Evolutionary conservation across 2,329 filamentous ascomycete species (phyloP), one percentile per base, ranked within the genome.

Genomic region (Bipolaris bicolor): DNA sequence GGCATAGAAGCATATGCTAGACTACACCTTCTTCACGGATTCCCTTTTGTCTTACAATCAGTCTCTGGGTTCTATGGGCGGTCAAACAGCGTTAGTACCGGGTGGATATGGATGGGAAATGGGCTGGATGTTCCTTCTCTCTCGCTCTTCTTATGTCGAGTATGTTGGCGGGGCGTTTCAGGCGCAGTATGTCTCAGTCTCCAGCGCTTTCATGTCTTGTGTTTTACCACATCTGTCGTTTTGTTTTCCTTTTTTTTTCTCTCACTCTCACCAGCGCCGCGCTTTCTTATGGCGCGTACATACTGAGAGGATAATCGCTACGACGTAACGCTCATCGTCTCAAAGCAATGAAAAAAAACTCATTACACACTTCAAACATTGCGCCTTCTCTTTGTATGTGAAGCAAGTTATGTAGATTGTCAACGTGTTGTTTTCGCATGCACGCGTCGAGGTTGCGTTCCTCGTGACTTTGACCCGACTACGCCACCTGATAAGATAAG

Each of bases 131-230:
- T 70, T 66, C 49, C 58, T 52, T 53, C 49, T 57, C 24, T 46
- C 47, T 20, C 26, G 37, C 48, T 47, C 37, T 31, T 50, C 41
- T 56, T 39, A 41, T 40, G 52, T 61, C 46, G 48, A 57, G 41
- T 57, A 60, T 58, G 57, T 68, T 61, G 61, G 63, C 53, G 51
- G 45, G 69, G 68, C 69, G 68, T 50, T 71, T 71, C 24, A 47
- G 61, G 62, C 55, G 63, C 56, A 39, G 41, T 55, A 47, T 43
- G 26, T 39, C 15, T 34, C 37, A 11, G 24, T 22, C 37, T 33
- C 16, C 16, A 50, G 29, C 16, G 26, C 29, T 13, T 50, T 50
- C 16, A 40, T 50, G 26, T 43, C 39, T 50, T 50, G 18, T 41
- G 13, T 43, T 22, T 49, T 18, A 10, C 15, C 18, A 15, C 16